Evolutionary conservation across 441 rosid genomes (phyloP).

Genomic region (Populus hybrid): DNA sequence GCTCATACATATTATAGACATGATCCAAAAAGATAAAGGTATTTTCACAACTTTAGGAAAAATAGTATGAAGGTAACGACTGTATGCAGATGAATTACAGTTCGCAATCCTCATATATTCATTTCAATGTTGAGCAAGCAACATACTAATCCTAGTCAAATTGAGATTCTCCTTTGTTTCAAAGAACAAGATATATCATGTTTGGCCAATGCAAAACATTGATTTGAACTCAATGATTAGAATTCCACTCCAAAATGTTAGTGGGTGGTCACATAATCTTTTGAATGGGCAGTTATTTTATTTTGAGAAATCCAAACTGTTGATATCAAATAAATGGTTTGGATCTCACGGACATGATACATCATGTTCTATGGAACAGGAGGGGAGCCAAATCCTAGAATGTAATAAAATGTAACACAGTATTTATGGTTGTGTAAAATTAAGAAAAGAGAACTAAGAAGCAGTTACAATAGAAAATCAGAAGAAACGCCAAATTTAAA

Average conservation of each 20-base stretch:
- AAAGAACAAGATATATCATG: not conserved
- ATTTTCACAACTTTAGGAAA: not conserved
- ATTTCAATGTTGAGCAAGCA: not conserved
- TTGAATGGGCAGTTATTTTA: not conserved
- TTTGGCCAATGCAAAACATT: not conserved
- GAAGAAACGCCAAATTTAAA: not conserved
- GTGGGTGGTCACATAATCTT: not conserved
- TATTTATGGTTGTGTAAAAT: not conserved
- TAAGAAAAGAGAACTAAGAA: not conserved
- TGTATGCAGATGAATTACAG: not conserved
- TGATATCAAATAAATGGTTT: too few relatives aligned
- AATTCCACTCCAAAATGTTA: not conserved
- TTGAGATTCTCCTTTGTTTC: not conserved
- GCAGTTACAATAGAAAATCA: not conserved
- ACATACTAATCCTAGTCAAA: not conserved
- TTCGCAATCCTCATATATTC: not conserved
- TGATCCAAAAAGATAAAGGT: not conserved
- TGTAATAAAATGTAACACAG: not conserved
- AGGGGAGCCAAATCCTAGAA: not conserved
- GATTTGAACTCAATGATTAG: not conserved
- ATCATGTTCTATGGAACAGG: not conserved
- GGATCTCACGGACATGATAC: not conserved
- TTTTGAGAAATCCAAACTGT: too few relatives aligned
- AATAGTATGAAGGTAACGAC: not conserved
- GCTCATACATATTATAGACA: not conserved